Evolutionary conservation across 495 filamentous ascomycete genomes (phyloP).

Genomic region (Neurospora intermedia): DNA sequence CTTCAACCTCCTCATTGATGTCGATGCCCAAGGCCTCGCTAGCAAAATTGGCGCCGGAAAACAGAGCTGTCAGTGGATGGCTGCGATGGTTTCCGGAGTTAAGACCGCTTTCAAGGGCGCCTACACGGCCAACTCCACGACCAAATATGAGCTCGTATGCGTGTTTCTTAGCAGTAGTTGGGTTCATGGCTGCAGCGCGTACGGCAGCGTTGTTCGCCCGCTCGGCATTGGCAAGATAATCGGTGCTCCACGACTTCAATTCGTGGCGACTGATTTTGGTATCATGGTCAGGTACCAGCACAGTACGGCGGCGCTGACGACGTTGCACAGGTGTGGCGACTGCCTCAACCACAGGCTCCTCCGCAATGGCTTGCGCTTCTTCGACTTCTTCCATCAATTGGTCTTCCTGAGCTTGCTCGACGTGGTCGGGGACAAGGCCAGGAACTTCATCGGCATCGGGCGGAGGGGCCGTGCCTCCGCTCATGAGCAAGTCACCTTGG

Average conservation of each 20-base stretch:
- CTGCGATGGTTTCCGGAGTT: constrained; percentile 5
- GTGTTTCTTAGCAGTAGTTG: constrained; percentile 31
- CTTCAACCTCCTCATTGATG: constrained; percentile 11
- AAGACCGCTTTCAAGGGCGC: constrained; percentile 16
- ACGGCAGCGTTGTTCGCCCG: constrained; percentile 23
- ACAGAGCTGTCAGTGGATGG: constrained; percentile 26
- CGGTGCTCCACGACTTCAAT: constrained; percentile 46
- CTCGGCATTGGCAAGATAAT: constrained; percentile 48
- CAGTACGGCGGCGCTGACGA: constrained; percentile 16
- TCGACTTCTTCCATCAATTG: neutral
- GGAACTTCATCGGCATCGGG: constrained; percentile 4
- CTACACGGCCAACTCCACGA: constrained; percentile 29
- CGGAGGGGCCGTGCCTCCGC: neutral
- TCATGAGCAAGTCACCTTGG: constrained; percentile 16
- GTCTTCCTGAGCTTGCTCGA: neutral
- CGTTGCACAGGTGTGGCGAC: constrained; percentile 14
- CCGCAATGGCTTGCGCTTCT: neutral
- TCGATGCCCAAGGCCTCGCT: constrained; percentile 14
- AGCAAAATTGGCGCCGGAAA: constrained; percentile 27
- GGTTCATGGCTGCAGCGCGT: constrained; percentile 2
- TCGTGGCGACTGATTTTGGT: constrained; percentile 43
- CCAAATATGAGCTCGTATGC: constrained; percentile 36
- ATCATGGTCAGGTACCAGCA: constrained; percentile 27
- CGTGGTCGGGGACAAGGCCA: constrained; percentile 4
- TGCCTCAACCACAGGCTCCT: constrained; percentile 9